phyloP scores from a whole-genome alignment of 164 flowering plant species.

The Tetrastigma voinierianum region DNA sequence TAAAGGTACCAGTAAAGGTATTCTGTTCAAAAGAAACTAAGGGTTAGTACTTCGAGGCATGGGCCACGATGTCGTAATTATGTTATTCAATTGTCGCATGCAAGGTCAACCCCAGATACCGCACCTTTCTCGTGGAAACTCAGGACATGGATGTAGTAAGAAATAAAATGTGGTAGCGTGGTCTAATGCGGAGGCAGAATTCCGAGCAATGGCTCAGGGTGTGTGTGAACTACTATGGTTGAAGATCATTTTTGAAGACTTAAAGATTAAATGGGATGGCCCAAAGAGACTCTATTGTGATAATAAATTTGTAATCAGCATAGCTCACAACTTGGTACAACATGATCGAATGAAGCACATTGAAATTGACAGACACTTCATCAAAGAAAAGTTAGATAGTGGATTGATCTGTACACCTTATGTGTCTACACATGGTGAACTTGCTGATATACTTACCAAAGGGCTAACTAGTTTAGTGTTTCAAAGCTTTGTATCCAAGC shows the following conservation, averaged over 20 bases:
- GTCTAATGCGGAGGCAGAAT: no score
- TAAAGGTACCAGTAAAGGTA: conserved; percentile 5
- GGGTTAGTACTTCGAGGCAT: background rate
- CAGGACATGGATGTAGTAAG: background rate
- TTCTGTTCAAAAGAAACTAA: background rate
- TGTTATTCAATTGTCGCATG: background rate
- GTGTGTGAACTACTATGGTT: no score
- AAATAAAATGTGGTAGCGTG: no score
- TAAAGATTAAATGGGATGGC: no score
- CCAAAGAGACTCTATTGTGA: no score
- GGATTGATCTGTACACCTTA: conserved; percentile 4
- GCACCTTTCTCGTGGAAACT: background rate
- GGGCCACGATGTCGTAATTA: background rate
- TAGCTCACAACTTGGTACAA: conserved; percentile 3
- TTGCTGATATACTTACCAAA: conserved; percentile 7
- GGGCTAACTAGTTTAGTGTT: background rate
- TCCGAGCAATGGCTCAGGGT: no score
- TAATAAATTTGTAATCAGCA: background rate
- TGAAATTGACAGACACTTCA: conserved; percentile 9
- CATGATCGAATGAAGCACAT: conserved; percentile 8
- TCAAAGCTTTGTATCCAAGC: conserved; percentile 2
- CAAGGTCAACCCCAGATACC: conserved; percentile 1
- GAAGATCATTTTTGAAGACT: no score
- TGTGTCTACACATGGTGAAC: background rate
- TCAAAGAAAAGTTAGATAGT: conserved; percentile 6